Percentiles rank a stretch among this genome's conserved stretches.
phyloP scores from a whole-genome alignment of 2,329 filamentous ascomycete species.

The Phialophora expanda region DNA sequence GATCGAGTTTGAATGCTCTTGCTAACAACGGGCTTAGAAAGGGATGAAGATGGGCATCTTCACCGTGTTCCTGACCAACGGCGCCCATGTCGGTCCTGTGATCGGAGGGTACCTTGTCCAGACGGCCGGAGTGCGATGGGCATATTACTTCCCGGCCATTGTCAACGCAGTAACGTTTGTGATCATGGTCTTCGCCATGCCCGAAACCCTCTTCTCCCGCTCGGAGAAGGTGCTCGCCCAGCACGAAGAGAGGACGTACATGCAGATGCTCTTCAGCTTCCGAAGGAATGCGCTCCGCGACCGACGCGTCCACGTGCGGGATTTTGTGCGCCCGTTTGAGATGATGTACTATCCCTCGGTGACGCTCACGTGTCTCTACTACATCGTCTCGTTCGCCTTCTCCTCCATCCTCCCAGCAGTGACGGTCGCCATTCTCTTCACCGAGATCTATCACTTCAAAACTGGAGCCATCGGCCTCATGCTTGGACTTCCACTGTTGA shows the following conservation, averaged over 20 bases:
- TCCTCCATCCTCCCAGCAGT: constrained; percentile 39
- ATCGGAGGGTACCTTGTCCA: constrained; percentile 34
- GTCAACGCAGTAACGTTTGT: constrained; percentile 30
- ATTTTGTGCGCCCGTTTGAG: constrained; percentile 38
- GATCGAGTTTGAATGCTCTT: not conserved
- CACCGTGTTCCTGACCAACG: constrained; percentile 20
- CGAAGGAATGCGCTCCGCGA: constrained; percentile 12
- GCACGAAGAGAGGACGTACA: constrained; percentile 15
- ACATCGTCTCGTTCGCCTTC: constrained; percentile 37
- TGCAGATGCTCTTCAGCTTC: constrained; percentile 25
- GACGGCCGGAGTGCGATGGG: constrained; percentile 31
- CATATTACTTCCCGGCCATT: constrained; percentile 27
- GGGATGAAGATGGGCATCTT: constrained; percentile 22
- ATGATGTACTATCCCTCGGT: constrained; percentile 41
- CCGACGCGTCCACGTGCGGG: constrained; percentile 20
- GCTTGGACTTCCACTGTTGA: constrained; percentile 36
- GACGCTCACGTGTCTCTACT: constrained; percentile 39
- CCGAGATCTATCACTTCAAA: constrained; percentile 38
- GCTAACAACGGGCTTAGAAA: not conserved
- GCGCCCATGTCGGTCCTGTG: constrained; percentile 17
- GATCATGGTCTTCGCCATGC: constrained; percentile 28
- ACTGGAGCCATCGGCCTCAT: constrained; percentile 36
- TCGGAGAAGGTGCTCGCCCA: constrained; percentile 18
- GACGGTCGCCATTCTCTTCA: constrained; percentile 37
- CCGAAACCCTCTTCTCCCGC: constrained; percentile 23